Base-by-base conservation (phyloP, 305 asterid genomes). In the Fraxinus latifolia region DNA sequence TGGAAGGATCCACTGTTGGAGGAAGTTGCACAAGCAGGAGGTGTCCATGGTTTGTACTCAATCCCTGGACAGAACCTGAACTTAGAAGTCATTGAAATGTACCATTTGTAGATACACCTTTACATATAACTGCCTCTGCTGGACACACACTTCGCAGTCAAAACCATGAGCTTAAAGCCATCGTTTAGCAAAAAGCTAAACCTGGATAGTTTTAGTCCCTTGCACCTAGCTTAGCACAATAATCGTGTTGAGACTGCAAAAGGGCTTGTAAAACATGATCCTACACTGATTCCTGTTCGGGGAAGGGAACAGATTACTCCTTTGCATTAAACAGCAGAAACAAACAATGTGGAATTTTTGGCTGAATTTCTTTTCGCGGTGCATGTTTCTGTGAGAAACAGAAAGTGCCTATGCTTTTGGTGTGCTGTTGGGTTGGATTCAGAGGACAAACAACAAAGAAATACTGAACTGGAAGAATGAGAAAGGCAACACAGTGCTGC, bases 61-160 rank as follows among this genome's bases (percentile, higher is more conserved):
- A 14, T 84, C 62, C 1, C 68, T 58, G 32, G 19, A 4, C 7
- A 8, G 37, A 85, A 36, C 86, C 88, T 0, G 53, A 74, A 7
- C 9, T 31, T 87, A 2, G 37, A 76, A 37, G 33, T 32, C 9
- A 55, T 82, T 17, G 77, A 71, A 7, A 27, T 5, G 29, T 37
- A 65, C 75, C 55, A 7, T 85, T 83, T 75, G 23, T 14, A 7
- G 27, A 71, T 17, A 85, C 84, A 14, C 88, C 88, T 7, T 73
- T 83, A n/a, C 90, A 87, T 50, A 81, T 70, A 0, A 88, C 90
- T 0, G 90, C 90, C 5, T 62, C n/a, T 5, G 19, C 1, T 0
- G 88, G 85, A 3, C 23, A 81, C 82, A 21, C 11, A 6, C 3
- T 65, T 83, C 11, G 86, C 79, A n/a, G 3, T 83, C 0, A 87